Evolutionary conservation across 2,329 filamentous ascomycete genomes (phyloP), one percentile per base, ranked within the genome.

Genomic region (Dendrostoma leiphaemia): DNA sequence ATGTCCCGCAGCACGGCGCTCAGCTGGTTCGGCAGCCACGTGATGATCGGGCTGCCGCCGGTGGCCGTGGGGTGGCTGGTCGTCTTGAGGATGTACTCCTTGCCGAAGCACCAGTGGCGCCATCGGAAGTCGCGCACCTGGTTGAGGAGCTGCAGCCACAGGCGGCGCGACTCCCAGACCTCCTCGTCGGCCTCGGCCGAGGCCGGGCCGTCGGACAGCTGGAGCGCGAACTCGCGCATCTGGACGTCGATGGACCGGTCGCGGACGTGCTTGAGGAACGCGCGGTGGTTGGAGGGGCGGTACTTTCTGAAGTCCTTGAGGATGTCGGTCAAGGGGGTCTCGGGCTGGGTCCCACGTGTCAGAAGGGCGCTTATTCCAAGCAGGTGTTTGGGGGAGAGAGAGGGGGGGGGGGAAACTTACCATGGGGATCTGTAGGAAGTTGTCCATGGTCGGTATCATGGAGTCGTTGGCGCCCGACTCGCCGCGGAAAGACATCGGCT

Each of bases 391-490:
- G 15, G 2, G 6, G 4, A n/a, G 23, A 10, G 26, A 31, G 13
- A 3, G 19, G 4, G 6, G 13, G 17, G 7, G 21, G 17, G 17
- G 5, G 34, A 37, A 15, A 8, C 28, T 34, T 34, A 46, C 44
- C 91, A 97, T 96, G 59, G 84, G 79, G 41, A 97, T 86, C 68
- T 94, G 83, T 54, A 94, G 81, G 48, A 97, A 80, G 68, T 93
- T 92, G 70, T 97, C 93, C 65, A 93, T 85, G 3, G 97, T 82
- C 3, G 93, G 92, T 51, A 96, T 86, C 79, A 97, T 97, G 74
- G 86, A 89, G 74, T 97, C 93, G 68, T 97, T 97, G 61, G 93
- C 93, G 40, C 93, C 93, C 47, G 86, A 91, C 74, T 97, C 93
- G 62, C 93, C 93, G 29, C 93, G 86, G 81, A 97, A 97, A 53